These are phyloP conservation scores for Fusarium paranaense DNA, from an alignment of 2,329 filamentous ascomycete genomes.

Conservation along the genomic window DNA sequence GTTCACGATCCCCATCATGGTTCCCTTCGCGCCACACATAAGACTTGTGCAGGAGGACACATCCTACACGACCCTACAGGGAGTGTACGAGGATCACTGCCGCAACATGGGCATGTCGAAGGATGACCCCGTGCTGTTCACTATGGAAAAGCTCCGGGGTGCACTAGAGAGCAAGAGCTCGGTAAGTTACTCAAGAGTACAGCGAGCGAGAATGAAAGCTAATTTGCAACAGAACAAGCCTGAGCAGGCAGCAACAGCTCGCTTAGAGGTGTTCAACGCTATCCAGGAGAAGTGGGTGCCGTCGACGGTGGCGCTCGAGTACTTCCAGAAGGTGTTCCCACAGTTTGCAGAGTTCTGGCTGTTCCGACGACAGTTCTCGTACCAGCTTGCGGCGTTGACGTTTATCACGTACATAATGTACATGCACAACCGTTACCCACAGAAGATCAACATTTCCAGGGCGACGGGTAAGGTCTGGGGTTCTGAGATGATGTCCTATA, in stretches of 20 bases:
- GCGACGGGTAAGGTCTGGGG: constrained; percentile 95
- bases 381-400: constrained; percentile 92
- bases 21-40: constrained; percentile 94
- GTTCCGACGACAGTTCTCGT: constrained; percentile 96
- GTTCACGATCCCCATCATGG: constrained; percentile 95
- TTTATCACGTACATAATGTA: constrained; percentile 99
- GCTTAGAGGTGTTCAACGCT: constrained; percentile 91
- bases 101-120: constrained; percentile 87
- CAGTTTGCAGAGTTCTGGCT: constrained; percentile 97
- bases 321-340: constrained; percentile 89
- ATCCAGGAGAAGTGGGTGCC: constrained; percentile 96
- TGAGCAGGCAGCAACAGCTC: constrained; percentile 78
- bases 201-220: constrained; percentile 3
- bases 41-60: constrained; percentile 95
- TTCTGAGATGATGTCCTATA: constrained; percentile 90
- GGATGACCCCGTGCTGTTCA: constrained; percentile 94
- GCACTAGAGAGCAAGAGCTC: constrained; percentile 76
- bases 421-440: constrained; percentile 95
- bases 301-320: constrained; percentile 83
- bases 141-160: constrained; percentile 90
- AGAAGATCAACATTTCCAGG: constrained; percentile 93
- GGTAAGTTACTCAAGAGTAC: constrained; percentile 54
- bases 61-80: constrained; percentile 93
- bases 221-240: constrained; percentile 65
- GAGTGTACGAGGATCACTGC: constrained; percentile 96